Percentiles rank a stretch among this genome's conserved stretches.
Evolutionary conservation across 768 basidiomycete genomes (phyloP).

Genomic region (Cystobasidium tubakii): DNA sequence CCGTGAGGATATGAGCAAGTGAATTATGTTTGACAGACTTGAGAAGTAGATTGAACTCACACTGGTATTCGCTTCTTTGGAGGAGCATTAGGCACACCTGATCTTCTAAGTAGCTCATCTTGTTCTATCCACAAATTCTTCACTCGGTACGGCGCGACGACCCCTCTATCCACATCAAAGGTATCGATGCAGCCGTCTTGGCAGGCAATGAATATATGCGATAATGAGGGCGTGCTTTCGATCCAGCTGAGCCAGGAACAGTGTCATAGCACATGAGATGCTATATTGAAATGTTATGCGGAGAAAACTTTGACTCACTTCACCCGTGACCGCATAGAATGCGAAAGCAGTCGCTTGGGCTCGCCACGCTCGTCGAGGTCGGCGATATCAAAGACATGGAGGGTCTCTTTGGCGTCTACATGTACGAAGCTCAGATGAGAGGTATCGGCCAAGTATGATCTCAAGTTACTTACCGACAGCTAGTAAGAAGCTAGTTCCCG

Average conservation of each 20-base stretch:
- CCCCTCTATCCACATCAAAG: conserved; percentile 67
- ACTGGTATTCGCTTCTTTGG: conserved; percentile 43
- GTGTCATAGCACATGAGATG: not conserved
- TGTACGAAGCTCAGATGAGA: conserved; percentile 51
- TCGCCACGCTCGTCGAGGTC: conserved; percentile 39
- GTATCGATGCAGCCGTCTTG: conserved; percentile 62
- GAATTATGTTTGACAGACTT: not conserved
- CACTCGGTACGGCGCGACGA: conserved; percentile 62
- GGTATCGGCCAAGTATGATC: not conserved
- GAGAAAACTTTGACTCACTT: conserved; percentile 31
- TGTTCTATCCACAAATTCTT: conserved; percentile 72
- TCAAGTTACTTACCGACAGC: conserved; percentile 57
- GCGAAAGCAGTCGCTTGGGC: conserved; percentile 41
- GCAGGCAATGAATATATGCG: conserved; percentile 62
- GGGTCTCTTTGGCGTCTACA: conserved; percentile 48
- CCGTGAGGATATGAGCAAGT: too few relatives aligned
- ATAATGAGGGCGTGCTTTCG: conserved; percentile 63
- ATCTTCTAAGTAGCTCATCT: conserved; percentile 57
- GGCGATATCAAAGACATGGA: conserved; percentile 43
- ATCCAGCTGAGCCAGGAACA: conserved; percentile 54
- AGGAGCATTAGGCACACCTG: conserved; percentile 49
- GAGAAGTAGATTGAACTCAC: not conserved
- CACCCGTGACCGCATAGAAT: conserved; percentile 39
- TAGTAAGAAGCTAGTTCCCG: conserved; percentile 56
- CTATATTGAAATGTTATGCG: too few relatives aligned